Evolutionary conservation across 2,329 filamentous ascomycete species (phyloP).

Genomic region (Arthrobotrys musiformis): DNA sequence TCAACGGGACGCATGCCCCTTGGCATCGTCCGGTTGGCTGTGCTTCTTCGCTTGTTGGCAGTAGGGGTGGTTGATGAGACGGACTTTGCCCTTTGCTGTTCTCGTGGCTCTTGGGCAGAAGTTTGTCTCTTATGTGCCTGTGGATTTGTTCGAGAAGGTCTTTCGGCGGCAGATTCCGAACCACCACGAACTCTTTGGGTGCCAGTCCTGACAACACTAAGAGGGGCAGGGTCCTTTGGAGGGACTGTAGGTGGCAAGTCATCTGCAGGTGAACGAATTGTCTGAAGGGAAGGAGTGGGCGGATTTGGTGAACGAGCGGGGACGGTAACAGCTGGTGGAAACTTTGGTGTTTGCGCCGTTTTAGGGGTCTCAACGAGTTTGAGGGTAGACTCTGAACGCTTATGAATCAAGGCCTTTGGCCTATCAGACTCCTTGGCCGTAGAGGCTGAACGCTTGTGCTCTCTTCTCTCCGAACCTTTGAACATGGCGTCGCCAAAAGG

Average conservation of each 20-base stretch:
- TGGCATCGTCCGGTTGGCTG: slow-evolving; percentile 68
- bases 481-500: slow-evolving; percentile 49
- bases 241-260: slow-evolving; percentile 48
- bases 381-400: slow-evolving; percentile 43
- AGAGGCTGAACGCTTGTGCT: slow-evolving; percentile 51
- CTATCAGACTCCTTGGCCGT: slow-evolving; percentile 38
- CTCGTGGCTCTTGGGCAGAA: slow-evolving; percentile 30
- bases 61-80: slow-evolving; percentile 33
- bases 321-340: slow-evolving; percentile 17
- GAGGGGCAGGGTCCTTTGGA: slow-evolving; percentile 45
- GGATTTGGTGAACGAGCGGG: slow-evolving; percentile 34
- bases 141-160: not conserved
- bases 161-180: slow-evolving; percentile 40
- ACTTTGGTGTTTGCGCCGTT: slow-evolving; percentile 25
- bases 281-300: slow-evolving; percentile 2
- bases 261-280: slow-evolving; percentile 13
- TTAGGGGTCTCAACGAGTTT: slow-evolving; percentile 42
- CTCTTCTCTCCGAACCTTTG: slow-evolving; percentile 38
- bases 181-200: slow-evolving; percentile 25
- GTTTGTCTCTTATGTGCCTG: slow-evolving; percentile 36
- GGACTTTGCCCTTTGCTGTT: slow-evolving; percentile 31
- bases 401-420: slow-evolving; percentile 44
- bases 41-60: slow-evolving; percentile 53
- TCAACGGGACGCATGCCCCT: slow-evolving; percentile 69
- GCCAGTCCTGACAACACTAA: slow-evolving; percentile 12